Evolutionary conservation across 2,329 filamentous ascomycete genomes (phyloP).

Genomic region (Rhynchosporium agropyri): DNA sequence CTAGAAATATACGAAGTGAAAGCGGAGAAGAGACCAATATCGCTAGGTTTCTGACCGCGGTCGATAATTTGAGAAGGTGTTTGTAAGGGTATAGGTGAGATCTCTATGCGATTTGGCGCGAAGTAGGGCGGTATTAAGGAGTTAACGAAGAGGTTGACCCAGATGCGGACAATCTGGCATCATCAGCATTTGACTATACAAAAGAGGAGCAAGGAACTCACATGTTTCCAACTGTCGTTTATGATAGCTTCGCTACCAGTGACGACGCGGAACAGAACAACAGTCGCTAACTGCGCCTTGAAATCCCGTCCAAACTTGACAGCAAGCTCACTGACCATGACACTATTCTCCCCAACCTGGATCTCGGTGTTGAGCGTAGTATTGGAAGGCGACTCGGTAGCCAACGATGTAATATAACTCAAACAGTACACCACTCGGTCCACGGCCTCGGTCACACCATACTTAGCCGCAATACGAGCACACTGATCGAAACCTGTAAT

Average conservation of each 20-base stretch:
- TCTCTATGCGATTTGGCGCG: slow-evolving; percentile 65
- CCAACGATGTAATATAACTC: slow-evolving; percentile 86
- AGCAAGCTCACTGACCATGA: slow-evolving; percentile 98
- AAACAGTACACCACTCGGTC: slow-evolving; percentile 93
- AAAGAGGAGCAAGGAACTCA: slow-evolving; percentile 48
- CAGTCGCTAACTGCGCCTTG: slow-evolving; percentile 87
- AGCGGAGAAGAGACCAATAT: slow-evolving; percentile 87
- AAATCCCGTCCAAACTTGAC: slow-evolving; percentile 95
- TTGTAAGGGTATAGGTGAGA: slow-evolving; percentile 85
- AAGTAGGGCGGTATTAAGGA: slow-evolving; percentile 86
- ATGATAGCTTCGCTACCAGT: slow-evolving; percentile 81
- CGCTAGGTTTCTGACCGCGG: slow-evolving; percentile 73
- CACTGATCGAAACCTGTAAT: slow-evolving; percentile 96
- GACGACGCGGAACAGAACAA: slow-evolving; percentile 93
- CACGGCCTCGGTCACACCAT: slow-evolving; percentile 80
- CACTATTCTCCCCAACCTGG: slow-evolving; percentile 84
- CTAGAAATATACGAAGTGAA: slow-evolving; percentile 98
- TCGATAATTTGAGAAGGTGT: slow-evolving; percentile 92
- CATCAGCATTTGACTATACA: slow-evolving; percentile 43
- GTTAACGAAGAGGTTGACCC: slow-evolving; percentile 95
- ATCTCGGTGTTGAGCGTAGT: slow-evolving; percentile 94
- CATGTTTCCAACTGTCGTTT: slow-evolving; percentile 75
- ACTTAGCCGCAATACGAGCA: slow-evolving; percentile 85
- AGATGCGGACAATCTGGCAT: slow-evolving; percentile 79
- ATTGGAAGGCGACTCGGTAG: slow-evolving; percentile 74